Evolutionary conservation across 306 rosid species (phyloP).

Genomic region (Rubus idaeus): DNA sequence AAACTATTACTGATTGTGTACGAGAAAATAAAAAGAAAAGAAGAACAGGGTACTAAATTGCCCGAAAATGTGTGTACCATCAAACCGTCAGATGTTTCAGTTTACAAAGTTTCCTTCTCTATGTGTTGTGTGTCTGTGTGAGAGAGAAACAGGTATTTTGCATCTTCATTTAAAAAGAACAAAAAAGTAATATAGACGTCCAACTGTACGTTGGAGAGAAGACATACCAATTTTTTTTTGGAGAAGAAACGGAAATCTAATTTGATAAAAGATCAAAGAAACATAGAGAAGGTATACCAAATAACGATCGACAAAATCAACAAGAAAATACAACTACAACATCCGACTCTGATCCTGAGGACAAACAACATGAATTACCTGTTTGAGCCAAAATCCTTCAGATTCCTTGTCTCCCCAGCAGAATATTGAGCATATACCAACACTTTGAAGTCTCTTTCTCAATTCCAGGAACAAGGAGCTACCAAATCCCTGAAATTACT

Average conservation of each 20-base stretch:
- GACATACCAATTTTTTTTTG: not conserved
- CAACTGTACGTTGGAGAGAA: not conserved
- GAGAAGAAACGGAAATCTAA: too few species aligned
- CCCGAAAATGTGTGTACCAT: not conserved
- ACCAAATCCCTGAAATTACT: conserved; percentile 71
- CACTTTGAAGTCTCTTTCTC: conserved; percentile 64
- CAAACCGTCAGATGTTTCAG: not conserved
- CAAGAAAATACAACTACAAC: conserved; percentile 14
- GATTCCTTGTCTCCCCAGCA: conserved; percentile 98
- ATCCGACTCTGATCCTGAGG: conserved; percentile 1
- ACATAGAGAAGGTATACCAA: not conserved
- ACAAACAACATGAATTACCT: conserved; percentile 41
- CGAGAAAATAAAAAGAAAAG: not conserved
- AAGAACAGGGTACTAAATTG: not conserved
- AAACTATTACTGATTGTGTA: not conserved
- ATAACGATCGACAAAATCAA: not conserved
- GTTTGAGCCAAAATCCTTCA: conserved; percentile 89
- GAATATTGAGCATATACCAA: conserved; percentile 72
- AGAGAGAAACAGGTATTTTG: not conserved
- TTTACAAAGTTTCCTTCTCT: not conserved
- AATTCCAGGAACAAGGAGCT: conserved; percentile 60
- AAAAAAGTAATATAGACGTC: not conserved
- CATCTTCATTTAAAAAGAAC: conserved; percentile 1
- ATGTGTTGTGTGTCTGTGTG: not conserved
- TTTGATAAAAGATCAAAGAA: too few species aligned